phyloP scores from a whole-genome alignment of 805 yeast genomes.

The Yarrowia sp. region DNA sequence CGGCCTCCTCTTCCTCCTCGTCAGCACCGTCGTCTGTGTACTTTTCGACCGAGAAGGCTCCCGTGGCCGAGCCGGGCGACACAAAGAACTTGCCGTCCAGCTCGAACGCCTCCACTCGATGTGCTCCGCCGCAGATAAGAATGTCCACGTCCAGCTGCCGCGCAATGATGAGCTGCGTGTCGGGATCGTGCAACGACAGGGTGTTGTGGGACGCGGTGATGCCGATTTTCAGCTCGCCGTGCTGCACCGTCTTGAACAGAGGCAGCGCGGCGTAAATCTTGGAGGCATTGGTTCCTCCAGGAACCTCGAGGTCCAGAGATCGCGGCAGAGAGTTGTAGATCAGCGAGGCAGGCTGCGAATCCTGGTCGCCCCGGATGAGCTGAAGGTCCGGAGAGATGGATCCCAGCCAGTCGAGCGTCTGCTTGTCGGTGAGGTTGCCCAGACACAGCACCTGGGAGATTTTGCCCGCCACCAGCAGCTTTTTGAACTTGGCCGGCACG shows the following conservation, averaged over 20 bases:
- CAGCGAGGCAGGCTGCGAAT: constrained; percentile 12
- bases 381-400: constrained; percentile 59
- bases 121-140: constrained; percentile 89
- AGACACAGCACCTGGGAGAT: constrained; percentile 80
- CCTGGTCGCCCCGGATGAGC: constrained; percentile 26
- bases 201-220: constrained; percentile 79
- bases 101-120: constrained; percentile 88
- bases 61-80: constrained; percentile 97
- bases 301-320: constrained; percentile 11
- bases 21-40: constrained; percentile 61
- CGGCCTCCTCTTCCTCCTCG: constrained; percentile 47
- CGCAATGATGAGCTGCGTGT: constrained; percentile 76
- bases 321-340: not conserved
- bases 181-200: constrained; percentile 84
- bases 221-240: constrained; percentile 76
- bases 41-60: constrained; percentile 54
- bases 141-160: constrained; percentile 90
- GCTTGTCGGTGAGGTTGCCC: constrained; percentile 73
- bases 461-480: constrained; percentile 78
- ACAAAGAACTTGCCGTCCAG: constrained; percentile 88
- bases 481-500: constrained; percentile 53
- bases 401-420: constrained; percentile 62
- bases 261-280: constrained; percentile 46
- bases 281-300: not conserved
- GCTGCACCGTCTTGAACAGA: constrained; percentile 58